A percentile compares a stretch with the other conserved stretches of the same genome.
These are phyloP conservation scores for Capronia americana DNA, from an alignment of 2,329 filamentous ascomycete genomes.

Conservation along the genomic window DNA sequence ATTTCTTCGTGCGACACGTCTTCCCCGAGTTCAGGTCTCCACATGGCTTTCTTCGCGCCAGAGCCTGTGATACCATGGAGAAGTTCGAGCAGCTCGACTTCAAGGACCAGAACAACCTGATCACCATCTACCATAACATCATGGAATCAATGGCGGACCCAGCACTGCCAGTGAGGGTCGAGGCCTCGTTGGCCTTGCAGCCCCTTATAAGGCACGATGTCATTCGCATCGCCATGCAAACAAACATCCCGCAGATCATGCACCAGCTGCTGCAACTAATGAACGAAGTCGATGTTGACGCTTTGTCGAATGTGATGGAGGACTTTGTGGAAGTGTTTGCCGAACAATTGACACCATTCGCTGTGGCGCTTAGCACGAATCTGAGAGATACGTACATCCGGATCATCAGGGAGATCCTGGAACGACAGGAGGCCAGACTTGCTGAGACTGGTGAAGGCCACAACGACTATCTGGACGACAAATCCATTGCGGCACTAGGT, in stretches of 20 bases:
- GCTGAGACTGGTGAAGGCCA: conserved; percentile 68
- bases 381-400: conserved; percentile 93
- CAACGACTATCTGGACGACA: conserved; percentile 93
- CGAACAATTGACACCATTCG: conserved; percentile 94
- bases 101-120: conserved; percentile 92
- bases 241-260: conserved; percentile 99
- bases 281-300: conserved; percentile 97
- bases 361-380: conserved; percentile 93
- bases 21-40: conserved; percentile 96
- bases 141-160: conserved; percentile 94
- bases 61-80: conserved; percentile 95
- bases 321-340: conserved; percentile 99
- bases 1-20: conserved; percentile 97
- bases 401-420: conserved; percentile 88
- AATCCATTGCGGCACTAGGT: conserved; percentile 95
- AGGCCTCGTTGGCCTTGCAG: conserved; percentile 90
- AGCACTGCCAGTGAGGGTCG: conserved; percentile 91
- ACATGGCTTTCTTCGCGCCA: conserved; percentile 89
- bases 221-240: conserved; percentile 93
- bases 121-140: conserved; percentile 95
- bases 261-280: conserved; percentile 96
- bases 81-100: conserved; percentile 98
- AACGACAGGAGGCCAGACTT: conserved; percentile 77
- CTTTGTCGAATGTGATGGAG: conserved; percentile 98
- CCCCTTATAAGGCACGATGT: conserved; percentile 94